phyloP scores from a whole-genome alignment of 192 early-diverging fungal genomes.

The Rhizophagus sp. region DNA sequence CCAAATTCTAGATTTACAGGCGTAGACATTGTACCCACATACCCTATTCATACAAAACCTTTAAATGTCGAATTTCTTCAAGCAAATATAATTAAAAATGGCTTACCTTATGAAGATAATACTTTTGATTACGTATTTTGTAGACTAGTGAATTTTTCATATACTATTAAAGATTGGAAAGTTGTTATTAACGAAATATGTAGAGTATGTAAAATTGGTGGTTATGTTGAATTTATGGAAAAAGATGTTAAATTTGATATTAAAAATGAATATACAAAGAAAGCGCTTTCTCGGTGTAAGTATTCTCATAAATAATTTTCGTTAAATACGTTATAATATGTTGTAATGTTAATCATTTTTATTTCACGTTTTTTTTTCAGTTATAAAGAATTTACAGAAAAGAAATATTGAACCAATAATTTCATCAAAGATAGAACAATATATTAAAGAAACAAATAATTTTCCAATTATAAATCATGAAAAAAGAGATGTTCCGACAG shows the following conservation, averaged over 20 bases:
- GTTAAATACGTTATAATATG: neutral
- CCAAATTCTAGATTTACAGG: constrained; percentile 30
- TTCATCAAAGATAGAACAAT: neutral
- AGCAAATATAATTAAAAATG: constrained; percentile 24
- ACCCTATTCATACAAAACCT: constrained; percentile 34
- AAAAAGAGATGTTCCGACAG: neutral
- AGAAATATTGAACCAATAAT: neutral
- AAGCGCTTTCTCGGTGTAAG: neutral
- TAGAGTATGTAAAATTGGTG: constrained; percentile 3
- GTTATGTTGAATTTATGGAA: constrained; percentile 11
- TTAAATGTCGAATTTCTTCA: constrained; percentile 35
- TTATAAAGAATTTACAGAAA: neutral
- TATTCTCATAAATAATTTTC: neutral
- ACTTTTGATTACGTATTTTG: constrained; percentile 38
- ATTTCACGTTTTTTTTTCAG: neutral
- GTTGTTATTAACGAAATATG: neutral
- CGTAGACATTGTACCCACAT: constrained; percentile 38
- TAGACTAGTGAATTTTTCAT: constrained; percentile 32
- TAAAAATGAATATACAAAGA: neutral
- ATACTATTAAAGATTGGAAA: constrained; percentile 25
- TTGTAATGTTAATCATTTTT: neutral
- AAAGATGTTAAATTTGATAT: neutral
- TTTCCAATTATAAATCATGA: neutral
- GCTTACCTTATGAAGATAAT: constrained; percentile 34
- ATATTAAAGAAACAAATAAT: neutral